Evolutionary conservation across 1,284 basidiomycete species (phyloP), one percentile per base, ranked within the genome.

Genomic region (Sphagnurus paluster): DNA sequence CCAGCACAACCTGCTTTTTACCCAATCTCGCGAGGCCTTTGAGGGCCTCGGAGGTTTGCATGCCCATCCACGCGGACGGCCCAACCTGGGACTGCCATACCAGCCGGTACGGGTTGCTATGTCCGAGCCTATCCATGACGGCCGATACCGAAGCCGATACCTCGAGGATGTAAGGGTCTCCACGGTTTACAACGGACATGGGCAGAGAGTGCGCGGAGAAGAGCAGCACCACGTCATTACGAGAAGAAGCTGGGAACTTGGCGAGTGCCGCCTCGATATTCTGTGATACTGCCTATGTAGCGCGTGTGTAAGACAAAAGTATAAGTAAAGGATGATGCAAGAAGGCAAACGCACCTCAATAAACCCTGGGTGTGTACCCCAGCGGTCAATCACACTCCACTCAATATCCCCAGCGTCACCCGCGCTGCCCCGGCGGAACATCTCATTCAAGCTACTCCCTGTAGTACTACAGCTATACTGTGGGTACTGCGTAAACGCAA

Each of bases 31-130:
- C 92, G 42, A 97, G 80, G 10, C 96, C 97, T 64, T 98, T 93
- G 62, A 99, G 71, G 25, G 94, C 89, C 46, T 93, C 92, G 28
- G 80, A 77, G 0, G 97, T 99, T 70, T 99, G 95, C 69, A 93
- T 93, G 1, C 97, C 97, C 79, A 99, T 92, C 97, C 97, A 99
- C 20, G 95, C 92, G 29, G 88, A 89, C 2, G 97, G 97, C 1
- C 97, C 97, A 32, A 99, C 97, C 67, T 98, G 91, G 14, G 89
- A 93, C 74, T 99, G 97, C 97, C 97, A 99, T 2, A 96, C 93
- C 40, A 99, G 79, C 20, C 97, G 87, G 70, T 89, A 98, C 3
- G 91, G 83, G 64, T 93, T 87, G 44, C 78, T 77, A 59, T 93
- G 80, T 11, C 82, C 79, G 26, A 97, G 74, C 44, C 87, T 79